Conservation (phyloP, 2,329 filamentous ascomycete species). For the Talaromyces sp. region DNA sequence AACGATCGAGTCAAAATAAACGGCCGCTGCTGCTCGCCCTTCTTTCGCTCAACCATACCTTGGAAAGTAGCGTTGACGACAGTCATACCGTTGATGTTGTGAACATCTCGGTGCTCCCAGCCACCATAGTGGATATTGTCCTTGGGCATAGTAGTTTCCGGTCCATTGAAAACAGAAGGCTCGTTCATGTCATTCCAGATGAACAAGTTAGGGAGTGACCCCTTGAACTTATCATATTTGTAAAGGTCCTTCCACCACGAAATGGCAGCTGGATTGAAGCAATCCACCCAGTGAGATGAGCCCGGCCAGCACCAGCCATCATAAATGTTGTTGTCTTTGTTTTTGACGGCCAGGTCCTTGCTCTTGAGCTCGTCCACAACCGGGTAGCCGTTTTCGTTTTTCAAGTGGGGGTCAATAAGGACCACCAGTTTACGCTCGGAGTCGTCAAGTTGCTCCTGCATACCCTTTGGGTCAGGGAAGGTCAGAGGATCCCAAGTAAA, state of each 20-base stretch:
- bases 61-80: slow-evolving; percentile 92
- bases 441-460: slow-evolving; percentile 81
- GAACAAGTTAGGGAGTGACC: slow-evolving; percentile 78
- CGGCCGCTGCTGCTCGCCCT: slow-evolving; percentile 76
- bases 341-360: slow-evolving; percentile 76
- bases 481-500: slow-evolving; percentile 93
- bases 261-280: slow-evolving; percentile 85
- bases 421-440: slow-evolving; percentile 85
- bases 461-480: slow-evolving; percentile 77
- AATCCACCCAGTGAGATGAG: slow-evolving; percentile 92
- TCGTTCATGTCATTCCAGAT: slow-evolving; percentile 99
- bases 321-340: slow-evolving; percentile 83
- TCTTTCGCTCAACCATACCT: slow-evolving; percentile 76
- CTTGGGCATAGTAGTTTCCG: slow-evolving; percentile 97
- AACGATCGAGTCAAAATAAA: slow-evolving; percentile 92
- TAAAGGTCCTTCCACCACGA: slow-evolving; percentile 90
- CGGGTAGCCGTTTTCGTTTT: slow-evolving; percentile 74
- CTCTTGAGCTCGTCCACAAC: slow-evolving; percentile 77
- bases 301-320: slow-evolving; percentile 99
- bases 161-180: slow-evolving; percentile 96
- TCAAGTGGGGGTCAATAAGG: slow-evolving; percentile 97
- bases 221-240: slow-evolving; percentile 82
- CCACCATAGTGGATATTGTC: slow-evolving; percentile 87
- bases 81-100: slow-evolving; percentile 93
- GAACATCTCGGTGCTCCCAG: slow-evolving; percentile 96